A percentile compares a stretch with the other conserved stretches of the same genome.
Conservation (phyloP, 306 rosid species). For the Pachyrhizus erosus region DNA sequence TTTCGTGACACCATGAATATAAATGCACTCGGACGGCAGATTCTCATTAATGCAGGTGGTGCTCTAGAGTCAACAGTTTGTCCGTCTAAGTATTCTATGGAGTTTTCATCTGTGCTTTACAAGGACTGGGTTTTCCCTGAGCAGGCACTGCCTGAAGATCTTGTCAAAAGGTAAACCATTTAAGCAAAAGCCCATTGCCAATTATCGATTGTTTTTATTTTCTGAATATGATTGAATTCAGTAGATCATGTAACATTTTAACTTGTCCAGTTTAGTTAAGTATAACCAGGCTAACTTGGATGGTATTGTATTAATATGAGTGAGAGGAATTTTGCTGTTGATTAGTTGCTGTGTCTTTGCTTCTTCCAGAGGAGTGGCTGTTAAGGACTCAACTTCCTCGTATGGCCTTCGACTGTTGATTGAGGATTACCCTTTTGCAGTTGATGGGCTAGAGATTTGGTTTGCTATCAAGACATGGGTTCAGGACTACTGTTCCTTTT, state of each 20-base stretch:
- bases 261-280: neutral
- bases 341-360: constrained; percentile 30
- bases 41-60: constrained; percentile 77
- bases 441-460: constrained; percentile 70
- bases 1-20: constrained; percentile 85
- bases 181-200: constrained; percentile 4
- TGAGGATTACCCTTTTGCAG: constrained; percentile 65
- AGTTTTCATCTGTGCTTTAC: constrained; percentile 70
- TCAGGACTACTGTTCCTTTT: constrained; percentile 53
- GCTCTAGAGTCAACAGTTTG: constrained; percentile 67
- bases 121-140: constrained; percentile 78
- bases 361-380: constrained; percentile 66
- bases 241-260: neutral
- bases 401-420: constrained; percentile 55
- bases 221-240: neutral
- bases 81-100: constrained; percentile 69
- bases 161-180: constrained; percentile 70
- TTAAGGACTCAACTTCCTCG: constrained; percentile 46
- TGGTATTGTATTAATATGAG: neutral
- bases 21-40: constrained; percentile 72
- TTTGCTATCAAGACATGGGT: constrained; percentile 66
- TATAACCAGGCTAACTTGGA: neutral
- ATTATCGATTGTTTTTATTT: neutral
- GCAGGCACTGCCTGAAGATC: constrained; percentile 80
- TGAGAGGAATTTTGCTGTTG: neutral